Percentiles rank a stretch among this genome's conserved stretches.
Conservation (phyloP, 352 stramenopile species). For the Halophytophthora polymorphica region DNA sequence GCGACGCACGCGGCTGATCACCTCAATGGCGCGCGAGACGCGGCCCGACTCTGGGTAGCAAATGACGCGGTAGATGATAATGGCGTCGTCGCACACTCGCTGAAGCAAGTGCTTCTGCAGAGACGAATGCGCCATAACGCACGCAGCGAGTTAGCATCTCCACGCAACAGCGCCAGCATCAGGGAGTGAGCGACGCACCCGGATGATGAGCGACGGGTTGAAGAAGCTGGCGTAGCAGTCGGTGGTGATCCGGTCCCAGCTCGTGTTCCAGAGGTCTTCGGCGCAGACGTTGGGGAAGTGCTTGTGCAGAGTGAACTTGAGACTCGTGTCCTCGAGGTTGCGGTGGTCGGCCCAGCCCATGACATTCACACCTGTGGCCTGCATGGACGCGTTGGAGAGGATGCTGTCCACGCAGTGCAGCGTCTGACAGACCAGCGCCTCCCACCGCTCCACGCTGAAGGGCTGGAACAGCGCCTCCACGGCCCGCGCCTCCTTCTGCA, state of each 20-base stretch:
- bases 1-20: constrained; percentile 42
- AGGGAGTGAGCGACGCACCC: constrained; percentile 18
- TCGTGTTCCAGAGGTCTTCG: constrained; percentile 38
- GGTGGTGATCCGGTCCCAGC: constrained; percentile 34
- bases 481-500: constrained; percentile 22
- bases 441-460: constrained; percentile 31
- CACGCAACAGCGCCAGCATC: background rate
- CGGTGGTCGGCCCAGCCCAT: constrained; percentile 45
- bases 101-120: constrained; percentile 42
- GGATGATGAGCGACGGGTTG: constrained; percentile 42
- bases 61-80: constrained; percentile 52
- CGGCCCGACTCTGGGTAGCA: constrained; percentile 37
- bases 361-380: constrained; percentile 32
- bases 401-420: constrained; percentile 29
- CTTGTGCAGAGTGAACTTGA: constrained; percentile 54
- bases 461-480: constrained; percentile 30
- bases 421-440: constrained; percentile 31
- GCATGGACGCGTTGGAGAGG: constrained; percentile 26
- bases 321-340: constrained; percentile 30
- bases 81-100: constrained; percentile 39
- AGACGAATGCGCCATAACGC: constrained; percentile 1
- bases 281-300: constrained; percentile 41
- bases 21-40: constrained; percentile 41
- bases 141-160: background rate
- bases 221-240: constrained; percentile 53